Conservation (phyloP, 306 rosid species). For the Sechiopsis laciniata region DNA sequence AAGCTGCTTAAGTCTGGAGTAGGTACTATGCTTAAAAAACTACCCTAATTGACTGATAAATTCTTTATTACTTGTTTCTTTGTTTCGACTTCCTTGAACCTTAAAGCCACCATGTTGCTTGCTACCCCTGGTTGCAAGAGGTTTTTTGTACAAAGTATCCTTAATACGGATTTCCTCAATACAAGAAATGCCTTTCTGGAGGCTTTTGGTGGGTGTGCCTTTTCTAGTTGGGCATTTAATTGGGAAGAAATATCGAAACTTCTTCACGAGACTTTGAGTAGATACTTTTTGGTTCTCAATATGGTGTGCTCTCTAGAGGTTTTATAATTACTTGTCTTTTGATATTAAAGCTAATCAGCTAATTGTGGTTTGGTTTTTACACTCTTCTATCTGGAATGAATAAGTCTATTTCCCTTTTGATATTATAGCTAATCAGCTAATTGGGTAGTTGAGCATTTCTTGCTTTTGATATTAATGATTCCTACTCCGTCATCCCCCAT, state of each 20-base stretch:
- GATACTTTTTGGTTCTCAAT: neutral
- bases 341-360: neutral
- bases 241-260: neutral
- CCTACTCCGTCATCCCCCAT: neutral
- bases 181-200: neutral
- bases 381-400: neutral
- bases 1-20: neutral
- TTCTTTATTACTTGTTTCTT: neutral
- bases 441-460: too few relatives aligned
- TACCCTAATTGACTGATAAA: neutral
- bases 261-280: neutral
- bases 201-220: neutral
- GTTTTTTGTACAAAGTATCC: neutral
- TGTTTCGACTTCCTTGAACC: neutral
- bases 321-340: neutral
- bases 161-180: neutral
- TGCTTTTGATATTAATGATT: too few relatives aligned
- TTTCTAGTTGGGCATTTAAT: neutral
- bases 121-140: neutral
- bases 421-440: too few relatives aligned
- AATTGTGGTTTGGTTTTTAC: neutral
- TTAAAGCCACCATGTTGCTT: neutral
- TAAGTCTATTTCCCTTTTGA: neutral
- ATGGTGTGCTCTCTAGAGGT: neutral
- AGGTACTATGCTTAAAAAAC: neutral